Evolutionary conservation across 2,329 filamentous ascomycete species (phyloP).

Genomic region (Ciborinia camelliae): DNA sequence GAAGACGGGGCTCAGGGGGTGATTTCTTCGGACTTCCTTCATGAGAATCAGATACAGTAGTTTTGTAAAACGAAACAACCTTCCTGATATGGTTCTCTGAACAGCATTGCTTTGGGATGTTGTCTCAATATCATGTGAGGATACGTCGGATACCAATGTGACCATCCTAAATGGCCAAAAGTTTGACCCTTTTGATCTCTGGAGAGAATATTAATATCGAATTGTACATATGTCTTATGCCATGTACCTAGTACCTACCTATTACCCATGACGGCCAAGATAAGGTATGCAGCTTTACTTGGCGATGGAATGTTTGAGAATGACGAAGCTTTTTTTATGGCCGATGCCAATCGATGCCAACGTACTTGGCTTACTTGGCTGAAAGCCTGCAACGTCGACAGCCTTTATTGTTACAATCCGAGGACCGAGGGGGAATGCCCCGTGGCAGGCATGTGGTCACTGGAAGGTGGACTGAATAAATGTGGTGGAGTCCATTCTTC

Average conservation of each 20-base stretch:
- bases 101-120: neutral
- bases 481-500: neutral
- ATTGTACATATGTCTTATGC: no score
- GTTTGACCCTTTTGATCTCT: neutral
- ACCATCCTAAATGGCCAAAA: neutral
- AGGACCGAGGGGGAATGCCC: neutral
- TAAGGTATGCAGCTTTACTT: constrained; percentile 3
- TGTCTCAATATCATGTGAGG: neutral
- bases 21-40: neutral
- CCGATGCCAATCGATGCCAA: constrained; percentile 14
- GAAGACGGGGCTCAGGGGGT: no score
- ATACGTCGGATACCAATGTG: neutral
- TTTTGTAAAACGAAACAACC: neutral
- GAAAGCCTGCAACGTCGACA: neutral
- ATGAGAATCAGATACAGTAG: no score
- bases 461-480: neutral
- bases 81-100: constrained; percentile 7
- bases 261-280: neutral
- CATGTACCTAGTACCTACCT: no score
- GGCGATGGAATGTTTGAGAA: neutral
- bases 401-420: neutral
- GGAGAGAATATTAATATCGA: neutral
- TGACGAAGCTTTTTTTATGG: constrained; percentile 7
- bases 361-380: constrained; percentile 6
- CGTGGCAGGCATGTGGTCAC: neutral